These are phyloP conservation scores for Tolypocladium nubicola DNA, from an alignment of 2,329 filamentous ascomycete genomes.

Conservation along the genomic window DNA sequence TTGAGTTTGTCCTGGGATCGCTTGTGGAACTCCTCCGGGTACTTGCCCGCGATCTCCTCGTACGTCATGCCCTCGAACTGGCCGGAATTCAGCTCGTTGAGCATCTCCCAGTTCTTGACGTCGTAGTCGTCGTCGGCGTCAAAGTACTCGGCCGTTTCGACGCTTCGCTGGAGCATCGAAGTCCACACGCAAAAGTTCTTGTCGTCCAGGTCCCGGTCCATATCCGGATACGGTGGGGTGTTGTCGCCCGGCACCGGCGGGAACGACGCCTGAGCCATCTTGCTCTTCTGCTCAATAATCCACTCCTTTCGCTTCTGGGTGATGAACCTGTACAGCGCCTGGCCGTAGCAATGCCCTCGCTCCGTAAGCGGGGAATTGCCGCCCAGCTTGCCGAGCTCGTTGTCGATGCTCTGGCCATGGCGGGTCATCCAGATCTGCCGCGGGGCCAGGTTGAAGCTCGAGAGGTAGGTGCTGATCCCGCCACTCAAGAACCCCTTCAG, in stretches of 20 bases:
- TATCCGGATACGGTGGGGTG: conserved; percentile 89
- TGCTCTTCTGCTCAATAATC: conserved; percentile 73
- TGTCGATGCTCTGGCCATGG: conserved; percentile 86
- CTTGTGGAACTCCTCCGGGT: conserved; percentile 70
- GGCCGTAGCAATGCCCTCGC: conserved; percentile 69
- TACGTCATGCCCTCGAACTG: conserved; percentile 94
- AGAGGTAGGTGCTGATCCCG: conserved; percentile 86
- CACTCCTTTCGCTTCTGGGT: conserved; percentile 70
- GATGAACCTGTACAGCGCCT: conserved; percentile 74
- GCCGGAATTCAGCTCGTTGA: conserved; percentile 92
- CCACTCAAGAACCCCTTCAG: conserved; percentile 86
- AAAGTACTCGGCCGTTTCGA: conserved; percentile 82
- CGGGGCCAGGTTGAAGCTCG: conserved; percentile 93
- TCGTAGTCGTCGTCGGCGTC: conserved; percentile 89
- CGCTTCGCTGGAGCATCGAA: conserved; percentile 85
- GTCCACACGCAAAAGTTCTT: conserved; percentile 99
- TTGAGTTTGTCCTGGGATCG: conserved; percentile 81
- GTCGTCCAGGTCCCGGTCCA: conserved; percentile 55
- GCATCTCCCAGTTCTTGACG: conserved; percentile 94
- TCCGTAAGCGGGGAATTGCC: conserved; percentile 79
- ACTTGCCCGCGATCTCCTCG: conserved; percentile 69
- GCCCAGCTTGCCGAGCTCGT: conserved; percentile 78
- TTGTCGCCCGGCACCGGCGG: conserved; percentile 86
- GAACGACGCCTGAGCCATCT: conserved; percentile 65
- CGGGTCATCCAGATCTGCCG: conserved; percentile 97